Conservation (phyloP, 1,139 yeast genomes). For the Candida albicans region DNA sequence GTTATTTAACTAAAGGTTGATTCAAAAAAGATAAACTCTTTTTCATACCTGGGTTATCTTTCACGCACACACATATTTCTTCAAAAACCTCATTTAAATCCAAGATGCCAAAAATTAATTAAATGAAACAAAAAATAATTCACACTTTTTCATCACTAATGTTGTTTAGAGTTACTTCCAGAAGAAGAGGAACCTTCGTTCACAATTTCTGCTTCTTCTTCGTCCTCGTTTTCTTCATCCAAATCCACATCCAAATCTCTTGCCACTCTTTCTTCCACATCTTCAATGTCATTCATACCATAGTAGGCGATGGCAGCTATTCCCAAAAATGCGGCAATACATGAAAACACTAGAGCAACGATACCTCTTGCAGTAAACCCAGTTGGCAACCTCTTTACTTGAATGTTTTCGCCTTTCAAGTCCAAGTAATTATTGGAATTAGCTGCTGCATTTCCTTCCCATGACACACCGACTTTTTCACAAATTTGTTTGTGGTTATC, state of each 20-base stretch:
- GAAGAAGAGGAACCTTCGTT: conserved; percentile 12
- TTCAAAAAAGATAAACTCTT: conserved; percentile 4
- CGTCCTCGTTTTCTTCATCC: conserved; percentile 34
- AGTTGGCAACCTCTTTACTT: conserved; percentile 56
- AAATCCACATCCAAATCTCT: conserved; percentile 57
- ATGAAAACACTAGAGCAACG: conserved; percentile 58
- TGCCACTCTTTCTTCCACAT: conserved; percentile 58
- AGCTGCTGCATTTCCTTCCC: conserved; percentile 73
- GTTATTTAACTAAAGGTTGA: conserved; percentile 2
- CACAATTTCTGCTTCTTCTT: conserved; percentile 8
- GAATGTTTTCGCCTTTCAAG: conserved; percentile 56
- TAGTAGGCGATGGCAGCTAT: conserved; percentile 53
- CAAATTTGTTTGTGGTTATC: conserved; percentile 52
- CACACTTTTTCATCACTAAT: background rate
- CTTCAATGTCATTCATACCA: conserved; percentile 66
- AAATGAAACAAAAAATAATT: background rate
- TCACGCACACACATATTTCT: conserved; percentile 12
- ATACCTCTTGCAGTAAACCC: conserved; percentile 74
- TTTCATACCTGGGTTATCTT: background rate
- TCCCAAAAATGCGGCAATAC: conserved; percentile 60
- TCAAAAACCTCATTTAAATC: conserved; percentile 7
- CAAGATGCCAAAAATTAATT: background rate
- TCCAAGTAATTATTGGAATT: conserved; percentile 51
- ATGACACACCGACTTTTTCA: conserved; percentile 40
- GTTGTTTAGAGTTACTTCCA: conserved; percentile 7